Percentiles rank a stretch among this genome's conserved stretches.
Conservation (phyloP, 306 rosid species). For the Dalbergia cochinchinensis region DNA sequence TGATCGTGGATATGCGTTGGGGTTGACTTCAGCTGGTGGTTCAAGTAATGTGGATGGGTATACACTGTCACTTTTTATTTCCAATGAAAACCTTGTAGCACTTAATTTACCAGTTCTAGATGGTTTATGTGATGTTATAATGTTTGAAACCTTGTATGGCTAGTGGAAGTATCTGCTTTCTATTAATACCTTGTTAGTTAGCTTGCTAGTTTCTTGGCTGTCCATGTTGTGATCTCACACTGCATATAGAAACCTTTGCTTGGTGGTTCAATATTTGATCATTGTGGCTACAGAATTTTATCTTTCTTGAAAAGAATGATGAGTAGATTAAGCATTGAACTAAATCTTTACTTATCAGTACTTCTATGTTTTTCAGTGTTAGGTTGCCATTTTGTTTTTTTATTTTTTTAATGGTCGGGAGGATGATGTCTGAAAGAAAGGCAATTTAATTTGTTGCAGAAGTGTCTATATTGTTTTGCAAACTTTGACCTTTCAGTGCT, state of each 20-base stretch:
- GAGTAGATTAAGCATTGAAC: background rate
- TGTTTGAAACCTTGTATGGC: conserved; percentile 19
- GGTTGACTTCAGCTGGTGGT: conserved; percentile 78
- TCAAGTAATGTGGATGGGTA: conserved; percentile 80
- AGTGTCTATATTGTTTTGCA: conserved; percentile 12
- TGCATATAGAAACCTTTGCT: background rate
- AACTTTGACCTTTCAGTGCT: background rate
- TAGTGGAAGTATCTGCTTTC: conserved; percentile 11
- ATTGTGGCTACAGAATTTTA: background rate
- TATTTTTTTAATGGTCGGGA: background rate
- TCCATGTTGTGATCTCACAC: conserved; percentile 12
- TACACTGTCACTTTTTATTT: conserved; percentile 41
- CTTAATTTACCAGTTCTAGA: conserved; percentile 29
- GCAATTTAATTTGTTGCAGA: background rate
- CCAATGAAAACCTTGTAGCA: conserved; percentile 31
- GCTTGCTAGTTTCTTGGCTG: conserved; percentile 37
- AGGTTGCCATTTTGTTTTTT: background rate
- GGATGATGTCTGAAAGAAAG: conserved; percentile 18
- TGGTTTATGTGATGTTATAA: conserved; percentile 4
- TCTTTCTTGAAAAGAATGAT: conserved; percentile 9
- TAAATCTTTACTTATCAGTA: background rate
- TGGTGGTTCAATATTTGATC: background rate
- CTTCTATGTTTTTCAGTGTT: conserved; percentile 4
- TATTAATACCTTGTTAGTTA: conserved; percentile 31
- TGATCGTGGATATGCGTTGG: conserved; percentile 92